phyloP scores from a whole-genome alignment of 306 rosid species.

The Mucuna pruriens region DNA sequence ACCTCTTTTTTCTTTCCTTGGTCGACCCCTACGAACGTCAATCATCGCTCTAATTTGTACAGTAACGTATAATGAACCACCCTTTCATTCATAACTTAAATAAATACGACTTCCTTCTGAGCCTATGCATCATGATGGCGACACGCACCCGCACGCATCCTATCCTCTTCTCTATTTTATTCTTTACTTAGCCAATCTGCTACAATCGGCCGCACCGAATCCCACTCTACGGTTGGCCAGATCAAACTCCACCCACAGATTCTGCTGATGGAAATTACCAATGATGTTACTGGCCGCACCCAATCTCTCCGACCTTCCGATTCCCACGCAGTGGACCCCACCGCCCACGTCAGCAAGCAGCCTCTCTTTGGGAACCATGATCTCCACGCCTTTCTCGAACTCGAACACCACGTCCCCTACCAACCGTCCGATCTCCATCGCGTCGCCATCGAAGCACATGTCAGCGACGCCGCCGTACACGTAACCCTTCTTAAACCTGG shows the following conservation, averaged over 20 bases:
- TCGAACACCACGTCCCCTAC: constrained; percentile 71
- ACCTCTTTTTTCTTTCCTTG: background rate
- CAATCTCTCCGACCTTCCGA: constrained; percentile 75
- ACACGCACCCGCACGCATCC: constrained; percentile 2
- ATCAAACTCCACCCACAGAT: constrained; percentile 90
- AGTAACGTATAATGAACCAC: background rate
- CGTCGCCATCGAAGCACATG: constrained; percentile 67
- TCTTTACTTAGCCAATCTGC: constrained; percentile 40
- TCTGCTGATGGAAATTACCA: constrained; percentile 83
- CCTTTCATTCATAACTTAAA: background rate
- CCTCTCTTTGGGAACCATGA: constrained; percentile 54
- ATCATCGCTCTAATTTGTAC: background rate
- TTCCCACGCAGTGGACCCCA: constrained; percentile 75
- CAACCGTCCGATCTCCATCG: constrained; percentile 57
- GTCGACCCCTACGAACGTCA: constrained; percentile 10
- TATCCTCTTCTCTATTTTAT: background rate
- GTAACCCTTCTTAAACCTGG: constrained; percentile 65
- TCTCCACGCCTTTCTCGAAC: constrained; percentile 79
- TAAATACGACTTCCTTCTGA: no score
- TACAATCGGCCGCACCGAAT: constrained; percentile 78
- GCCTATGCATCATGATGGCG: background rate
- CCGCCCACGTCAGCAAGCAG: constrained; percentile 70
- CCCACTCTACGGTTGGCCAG: constrained; percentile 64
- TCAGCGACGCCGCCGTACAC: constrained; percentile 65
- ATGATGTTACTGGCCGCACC: constrained; percentile 81